phyloP scores from a whole-genome alignment of 176 grass and related monocot genomes.

The Bothriochloa decipiens region DNA sequence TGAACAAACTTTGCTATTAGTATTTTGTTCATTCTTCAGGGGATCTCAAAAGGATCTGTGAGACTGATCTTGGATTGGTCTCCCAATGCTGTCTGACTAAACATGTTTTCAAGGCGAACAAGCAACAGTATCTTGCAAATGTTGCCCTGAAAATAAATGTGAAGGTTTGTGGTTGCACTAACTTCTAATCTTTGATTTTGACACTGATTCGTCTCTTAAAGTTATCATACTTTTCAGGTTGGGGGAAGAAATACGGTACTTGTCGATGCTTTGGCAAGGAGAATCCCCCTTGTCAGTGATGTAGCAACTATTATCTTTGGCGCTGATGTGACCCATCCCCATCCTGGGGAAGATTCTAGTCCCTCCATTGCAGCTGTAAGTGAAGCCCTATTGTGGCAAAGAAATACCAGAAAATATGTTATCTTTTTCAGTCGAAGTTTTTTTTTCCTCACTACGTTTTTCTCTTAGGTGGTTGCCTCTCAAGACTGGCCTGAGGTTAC shows the following conservation, averaged over 20 bases:
- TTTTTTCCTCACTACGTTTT: background rate
- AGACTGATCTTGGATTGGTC: constrained; percentile 96
- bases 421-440: background rate
- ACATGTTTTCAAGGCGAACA: constrained; percentile 88
- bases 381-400: constrained; percentile 15
- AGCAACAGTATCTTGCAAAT: constrained; percentile 91
- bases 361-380: constrained; percentile 98
- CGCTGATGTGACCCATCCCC: constrained; percentile 93
- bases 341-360: constrained; percentile 93
- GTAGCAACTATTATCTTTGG: constrained; percentile 79
- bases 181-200: too few relatives aligned
- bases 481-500: constrained; percentile 95
- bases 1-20: background rate
- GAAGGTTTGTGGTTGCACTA: constrained; percentile 47
- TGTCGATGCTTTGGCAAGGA: constrained; percentile 71
- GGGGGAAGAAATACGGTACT: constrained; percentile 92
- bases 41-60: constrained; percentile 92
- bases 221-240: constrained; percentile 53
- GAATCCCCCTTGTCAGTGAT: constrained; percentile 77
- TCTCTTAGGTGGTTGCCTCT: constrained; percentile 83
- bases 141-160: constrained; percentile 98
- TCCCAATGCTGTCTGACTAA: constrained; percentile 94
- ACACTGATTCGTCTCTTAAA: background rate
- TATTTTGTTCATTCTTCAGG: constrained; percentile 48
- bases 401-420: background rate